Conservation (phyloP, 2,329 filamentous ascomycete species). For the Monosporascus ibericus region DNA sequence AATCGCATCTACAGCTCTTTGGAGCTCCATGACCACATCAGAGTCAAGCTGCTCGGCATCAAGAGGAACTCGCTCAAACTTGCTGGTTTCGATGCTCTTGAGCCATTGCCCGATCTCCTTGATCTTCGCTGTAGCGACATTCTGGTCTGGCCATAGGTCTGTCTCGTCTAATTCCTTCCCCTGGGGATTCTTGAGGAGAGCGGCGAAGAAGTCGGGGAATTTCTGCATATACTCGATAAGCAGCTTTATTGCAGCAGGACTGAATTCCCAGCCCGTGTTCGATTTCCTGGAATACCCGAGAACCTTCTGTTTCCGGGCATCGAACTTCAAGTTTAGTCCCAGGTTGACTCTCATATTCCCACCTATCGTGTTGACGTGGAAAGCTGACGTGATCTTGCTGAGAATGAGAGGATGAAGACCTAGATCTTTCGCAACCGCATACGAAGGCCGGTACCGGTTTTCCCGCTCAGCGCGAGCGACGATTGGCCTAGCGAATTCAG, state of each 20-base stretch:
- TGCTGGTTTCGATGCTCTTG: conserved; percentile 84
- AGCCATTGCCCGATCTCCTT: conserved; percentile 94
- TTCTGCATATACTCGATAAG: conserved; percentile 85
- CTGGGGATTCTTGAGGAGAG: conserved; percentile 77
- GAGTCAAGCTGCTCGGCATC: conserved; percentile 96
- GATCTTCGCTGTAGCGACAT: conserved; percentile 69
- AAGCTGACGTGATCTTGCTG: conserved; percentile 94
- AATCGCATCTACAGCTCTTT: conserved; percentile 64
- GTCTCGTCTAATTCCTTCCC: conserved; percentile 78
- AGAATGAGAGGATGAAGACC: conserved; percentile 79
- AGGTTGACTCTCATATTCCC: conserved; percentile 75
- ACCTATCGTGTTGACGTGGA: conserved; percentile 71
- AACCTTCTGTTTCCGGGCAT: conserved; percentile 91
- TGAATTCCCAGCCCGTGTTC: conserved; percentile 91
- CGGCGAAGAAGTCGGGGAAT: conserved; percentile 93
- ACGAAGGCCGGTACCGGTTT: conserved; percentile 80
- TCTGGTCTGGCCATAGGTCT: conserved; percentile 73
- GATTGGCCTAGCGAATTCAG: conserved; percentile 73
- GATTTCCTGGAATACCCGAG: conserved; percentile 89
- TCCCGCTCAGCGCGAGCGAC: conserved; percentile 63
- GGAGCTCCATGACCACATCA: conserved; percentile 75
- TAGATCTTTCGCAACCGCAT: conserved; percentile 76
- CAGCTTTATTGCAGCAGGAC: conserved; percentile 71
- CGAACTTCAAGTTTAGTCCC: conserved; percentile 94
- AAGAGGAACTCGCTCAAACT: conserved; percentile 90